Percentiles rank a stretch among this genome's conserved stretches.
These are phyloP conservation scores for Papilionanthe hybrid DNA, from an alignment of 116 monocot species.

Conservation along the genomic window DNA sequence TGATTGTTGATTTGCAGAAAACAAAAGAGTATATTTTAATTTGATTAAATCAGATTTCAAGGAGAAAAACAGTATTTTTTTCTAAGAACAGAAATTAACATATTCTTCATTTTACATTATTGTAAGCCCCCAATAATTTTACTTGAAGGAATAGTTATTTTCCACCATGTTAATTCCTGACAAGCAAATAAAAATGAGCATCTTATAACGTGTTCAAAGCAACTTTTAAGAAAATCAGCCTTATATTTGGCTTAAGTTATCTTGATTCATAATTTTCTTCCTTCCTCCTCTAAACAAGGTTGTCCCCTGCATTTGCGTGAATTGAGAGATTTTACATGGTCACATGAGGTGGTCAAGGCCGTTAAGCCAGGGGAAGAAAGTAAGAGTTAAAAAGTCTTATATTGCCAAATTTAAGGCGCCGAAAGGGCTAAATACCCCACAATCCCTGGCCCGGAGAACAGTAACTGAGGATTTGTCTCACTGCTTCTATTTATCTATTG, in stretches of 20 bases:
- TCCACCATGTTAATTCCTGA: no score
- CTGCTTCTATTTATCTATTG: background rate
- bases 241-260: background rate
- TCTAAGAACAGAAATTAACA: no score
- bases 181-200: no score
- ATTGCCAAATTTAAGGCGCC: constrained; percentile 1
- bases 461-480: background rate
- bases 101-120: no score
- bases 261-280: background rate
- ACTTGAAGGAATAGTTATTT: no score
- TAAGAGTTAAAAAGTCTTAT: background rate
- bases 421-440: background rate
- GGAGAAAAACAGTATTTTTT: no score
- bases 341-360: background rate
- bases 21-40: no score
- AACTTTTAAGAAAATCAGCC: no score
- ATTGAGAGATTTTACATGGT: background rate
- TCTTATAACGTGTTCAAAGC: no score
- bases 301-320: background rate
- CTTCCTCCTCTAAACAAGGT: background rate
- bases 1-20: no score
- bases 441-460: background rate
- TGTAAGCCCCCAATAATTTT: no score
- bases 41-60: no score
- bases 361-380: background rate